A percentile compares a stretch with the other conserved stretches of the same genome.
These are phyloP conservation scores for Amphirosellinia nigrospora DNA, from an alignment of 495 filamentous ascomycete genomes.

Conservation along the genomic window DNA sequence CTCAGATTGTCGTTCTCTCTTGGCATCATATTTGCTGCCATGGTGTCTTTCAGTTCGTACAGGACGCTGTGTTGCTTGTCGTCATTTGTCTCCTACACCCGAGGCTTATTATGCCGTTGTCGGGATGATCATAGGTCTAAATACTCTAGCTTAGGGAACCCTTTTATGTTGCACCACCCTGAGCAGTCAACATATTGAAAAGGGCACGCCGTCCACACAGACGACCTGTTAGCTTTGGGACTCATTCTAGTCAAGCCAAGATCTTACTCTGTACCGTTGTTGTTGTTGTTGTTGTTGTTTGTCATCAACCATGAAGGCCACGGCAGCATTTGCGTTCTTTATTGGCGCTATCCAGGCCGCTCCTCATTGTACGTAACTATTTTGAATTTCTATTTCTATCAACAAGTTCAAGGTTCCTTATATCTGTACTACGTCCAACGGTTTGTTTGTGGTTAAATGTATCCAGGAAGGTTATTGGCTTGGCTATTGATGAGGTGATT, in stretches of 20 bases:
- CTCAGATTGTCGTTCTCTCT: not conserved
- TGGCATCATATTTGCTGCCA: not conserved
- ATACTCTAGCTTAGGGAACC: not conserved
- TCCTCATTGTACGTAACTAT: slow-evolving; percentile 46
- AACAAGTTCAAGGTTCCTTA: not conserved
- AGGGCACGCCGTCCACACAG: not conserved
- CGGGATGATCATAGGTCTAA: not conserved
- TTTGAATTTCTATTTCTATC: not conserved
- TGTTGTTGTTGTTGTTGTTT: not conserved
- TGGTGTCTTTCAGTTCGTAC: not conserved
- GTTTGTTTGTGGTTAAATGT: not conserved
- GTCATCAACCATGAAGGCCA: slow-evolving; percentile 44
- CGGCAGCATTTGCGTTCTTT: slow-evolving; percentile 41
- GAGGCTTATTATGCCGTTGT: slow-evolving; percentile 1
- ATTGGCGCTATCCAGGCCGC: slow-evolving; percentile 42
- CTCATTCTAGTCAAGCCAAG: not conserved
- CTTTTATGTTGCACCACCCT: not conserved
- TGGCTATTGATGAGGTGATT: not conserved
- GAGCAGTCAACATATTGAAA: not conserved
- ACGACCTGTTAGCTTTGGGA: not conserved
- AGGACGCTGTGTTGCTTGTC: not conserved
- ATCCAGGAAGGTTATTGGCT: not conserved
- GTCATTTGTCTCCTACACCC: not conserved
- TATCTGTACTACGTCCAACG: not conserved
- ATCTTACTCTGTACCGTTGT: not conserved